phyloP scores from a whole-genome alignment of 208 protist genomes.

The Leishmania mexicana region DNA sequence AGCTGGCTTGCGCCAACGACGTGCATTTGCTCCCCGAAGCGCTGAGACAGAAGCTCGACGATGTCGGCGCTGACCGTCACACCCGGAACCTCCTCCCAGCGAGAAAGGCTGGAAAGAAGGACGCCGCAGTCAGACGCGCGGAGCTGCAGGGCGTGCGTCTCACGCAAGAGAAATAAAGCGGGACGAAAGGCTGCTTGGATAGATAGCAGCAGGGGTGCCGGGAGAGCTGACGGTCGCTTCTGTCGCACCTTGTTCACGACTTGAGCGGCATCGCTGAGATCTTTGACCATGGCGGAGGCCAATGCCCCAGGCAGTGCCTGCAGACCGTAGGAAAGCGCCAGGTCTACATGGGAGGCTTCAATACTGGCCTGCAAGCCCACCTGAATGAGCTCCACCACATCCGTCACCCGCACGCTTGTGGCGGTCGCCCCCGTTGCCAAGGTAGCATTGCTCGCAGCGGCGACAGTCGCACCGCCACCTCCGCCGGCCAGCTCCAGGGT shows the following conservation, averaged over 20 bases:
- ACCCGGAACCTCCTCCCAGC: slow-evolving; percentile 49
- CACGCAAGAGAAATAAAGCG: slow-evolving; percentile 50
- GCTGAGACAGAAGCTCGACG: slow-evolving; percentile 66
- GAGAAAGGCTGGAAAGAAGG: slow-evolving; percentile 56
- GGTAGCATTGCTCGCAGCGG: background rate
- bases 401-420: slow-evolving; percentile 11
- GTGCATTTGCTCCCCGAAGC: slow-evolving; percentile 55
- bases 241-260: slow-evolving; percentile 43
- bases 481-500: slow-evolving; percentile 3
- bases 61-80: slow-evolving; percentile 47
- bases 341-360: slow-evolving; percentile 10
- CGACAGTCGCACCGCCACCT: background rate
- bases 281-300: slow-evolving; percentile 36
- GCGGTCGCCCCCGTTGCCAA: background rate
- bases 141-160: slow-evolving; percentile 45
- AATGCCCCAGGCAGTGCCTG: slow-evolving; percentile 16
- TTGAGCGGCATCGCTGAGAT: slow-evolving; percentile 47
- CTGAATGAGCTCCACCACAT: slow-evolving; percentile 26
- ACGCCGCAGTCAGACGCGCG: slow-evolving; percentile 66
- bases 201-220: slow-evolving; percentile 27
- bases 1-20: slow-evolving; percentile 59
- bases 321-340: slow-evolving; percentile 19
- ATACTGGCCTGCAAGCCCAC: slow-evolving; percentile 15
- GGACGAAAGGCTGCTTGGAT: slow-evolving; percentile 55
- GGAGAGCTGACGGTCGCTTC: slow-evolving; percentile 11